Evolutionary conservation across 306 rosid species (phyloP).

Genomic region (Lathyrus sativus): DNA sequence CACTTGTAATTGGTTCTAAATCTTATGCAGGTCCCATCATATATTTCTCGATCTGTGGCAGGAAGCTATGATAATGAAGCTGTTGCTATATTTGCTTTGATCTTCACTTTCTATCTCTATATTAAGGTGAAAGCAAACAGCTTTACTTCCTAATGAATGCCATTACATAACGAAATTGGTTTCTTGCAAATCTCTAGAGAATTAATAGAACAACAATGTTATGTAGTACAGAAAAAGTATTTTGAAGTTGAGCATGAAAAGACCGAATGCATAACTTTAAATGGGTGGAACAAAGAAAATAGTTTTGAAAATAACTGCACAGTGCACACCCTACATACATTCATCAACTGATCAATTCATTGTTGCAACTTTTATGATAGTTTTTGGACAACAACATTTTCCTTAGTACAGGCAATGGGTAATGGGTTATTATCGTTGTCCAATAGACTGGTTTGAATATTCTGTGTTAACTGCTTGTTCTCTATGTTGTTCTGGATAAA

Average conservation of each 20-base stretch:
- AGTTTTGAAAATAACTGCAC: constrained; percentile 11
- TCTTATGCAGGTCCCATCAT: constrained; percentile 84
- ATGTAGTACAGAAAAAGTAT: background rate
- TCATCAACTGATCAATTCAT: constrained; percentile 4
- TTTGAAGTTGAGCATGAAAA: background rate
- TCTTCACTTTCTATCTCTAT: constrained; percentile 95
- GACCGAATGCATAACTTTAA: background rate
- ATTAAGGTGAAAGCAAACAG: constrained; percentile 64
- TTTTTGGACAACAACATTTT: background rate
- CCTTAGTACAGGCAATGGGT: background rate
- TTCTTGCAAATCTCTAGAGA: constrained; percentile 17
- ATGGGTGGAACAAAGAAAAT: background rate
- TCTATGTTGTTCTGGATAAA: background rate
- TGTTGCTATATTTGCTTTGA: constrained; percentile 97
- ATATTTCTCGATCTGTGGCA: constrained; percentile 98
- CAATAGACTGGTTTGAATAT: constrained; percentile 22
- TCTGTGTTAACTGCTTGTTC: constrained; percentile 28
- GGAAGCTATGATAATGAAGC: constrained; percentile 99
- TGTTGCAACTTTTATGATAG: background rate
- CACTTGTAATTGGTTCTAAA: constrained; percentile 22
- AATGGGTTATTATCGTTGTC: constrained; percentile 6
- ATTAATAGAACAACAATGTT: constrained; percentile 9
- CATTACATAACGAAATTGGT: constrained; percentile 9
- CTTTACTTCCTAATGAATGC: constrained; percentile 13
- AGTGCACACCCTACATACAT: background rate